Evolutionary conservation across 1,139 yeast genomes (phyloP).

Genomic region (Arxiozyma bovina): DNA sequence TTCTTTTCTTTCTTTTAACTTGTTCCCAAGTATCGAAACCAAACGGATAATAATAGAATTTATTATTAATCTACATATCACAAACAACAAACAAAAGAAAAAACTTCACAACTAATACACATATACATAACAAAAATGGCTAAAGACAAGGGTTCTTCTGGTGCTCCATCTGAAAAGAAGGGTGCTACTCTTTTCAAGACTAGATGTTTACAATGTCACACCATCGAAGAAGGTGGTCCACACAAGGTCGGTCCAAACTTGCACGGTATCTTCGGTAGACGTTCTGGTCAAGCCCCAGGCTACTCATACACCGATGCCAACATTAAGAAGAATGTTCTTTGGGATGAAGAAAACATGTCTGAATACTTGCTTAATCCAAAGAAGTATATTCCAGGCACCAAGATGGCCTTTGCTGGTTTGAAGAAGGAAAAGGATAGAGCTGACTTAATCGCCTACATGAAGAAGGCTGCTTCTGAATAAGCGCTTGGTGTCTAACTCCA

Average conservation of each 20-base stretch:
- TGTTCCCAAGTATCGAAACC: not conserved
- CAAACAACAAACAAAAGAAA: not conserved
- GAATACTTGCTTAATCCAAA: constrained; percentile 98
- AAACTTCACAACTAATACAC: not conserved
- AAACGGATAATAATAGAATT: too few relatives aligned
- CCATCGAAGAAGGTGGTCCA: constrained; percentile 91
- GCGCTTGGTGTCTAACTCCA: not conserved
- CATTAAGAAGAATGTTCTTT: constrained; percentile 86
- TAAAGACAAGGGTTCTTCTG: constrained; percentile 35
- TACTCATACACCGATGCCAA: constrained; percentile 96
- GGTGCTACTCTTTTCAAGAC: constrained; percentile 98
- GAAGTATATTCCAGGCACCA: constrained; percentile 99
- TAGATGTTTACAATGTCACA: constrained; percentile 98
- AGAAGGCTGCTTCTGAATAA: constrained; percentile 43
- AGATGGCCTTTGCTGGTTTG: constrained; percentile 99
- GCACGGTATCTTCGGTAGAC: constrained; percentile 88
- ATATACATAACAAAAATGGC: constrained; percentile 7
- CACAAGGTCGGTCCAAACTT: constrained; percentile 99
- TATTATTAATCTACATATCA: too few relatives aligned
- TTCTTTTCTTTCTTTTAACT: too few relatives aligned
- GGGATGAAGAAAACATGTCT: constrained; percentile 84
- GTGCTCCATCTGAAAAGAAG: constrained; percentile 62
- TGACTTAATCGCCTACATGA: constrained; percentile 88
- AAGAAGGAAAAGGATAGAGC: constrained; percentile 99
- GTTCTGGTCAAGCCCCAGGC: constrained; percentile 86